Base-by-base conservation (phyloP, 2,329 filamentous ascomycete species). In the Orbilia ellipsospora region DNA sequence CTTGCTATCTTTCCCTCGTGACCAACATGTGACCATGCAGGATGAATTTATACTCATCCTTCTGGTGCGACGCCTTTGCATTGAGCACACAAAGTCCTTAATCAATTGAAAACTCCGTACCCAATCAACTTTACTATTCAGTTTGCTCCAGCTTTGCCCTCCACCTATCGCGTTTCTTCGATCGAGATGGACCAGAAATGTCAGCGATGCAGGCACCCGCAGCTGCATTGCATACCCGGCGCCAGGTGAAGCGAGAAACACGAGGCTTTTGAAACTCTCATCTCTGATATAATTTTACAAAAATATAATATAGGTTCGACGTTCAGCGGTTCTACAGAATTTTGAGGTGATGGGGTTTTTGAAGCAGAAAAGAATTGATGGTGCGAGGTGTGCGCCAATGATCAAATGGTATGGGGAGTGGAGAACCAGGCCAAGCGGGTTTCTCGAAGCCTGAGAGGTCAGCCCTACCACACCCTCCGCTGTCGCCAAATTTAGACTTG, bases 191-290 rank as follows among this genome's bases (percentile, higher is more conserved):
- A n/a, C n/a, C 12, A 44, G 40, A 44, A n/a, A 66, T 40, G 61
- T 55, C 69, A 60, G 50, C 60, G 31, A 68, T 75, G 70, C 70
- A 75, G 70, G 70, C 70, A 75, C 70, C 70, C 70, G 70, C 70
- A 64, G 64, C 18, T 69, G 70, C 70, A 75, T 75, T 75, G 70
- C 70, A 75, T 75, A 75, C 57, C 70, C 70, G 70, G 70, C 70
- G 70, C 70, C 70, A 75, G 70, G 63, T 75, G 70, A 75, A 75
- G 70, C 70, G 70, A 75, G 70, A 64, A 74, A 64, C 59, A 52
- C 61, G 52, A 31, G 23, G 23, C 23, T 23, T 64, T 51, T 60
- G 56, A 70, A 70, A 67, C 70, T 68, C 57, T 66, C 56, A 66
- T 67, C 28, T 42, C 48, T 16, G 54, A 12, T 44, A 57, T 50